Percentiles rank a stretch among this genome's conserved stretches.
phyloP scores from a whole-genome alignment of 192 early-diverging fungal species.

The Spizellomyces punctatus region DNA sequence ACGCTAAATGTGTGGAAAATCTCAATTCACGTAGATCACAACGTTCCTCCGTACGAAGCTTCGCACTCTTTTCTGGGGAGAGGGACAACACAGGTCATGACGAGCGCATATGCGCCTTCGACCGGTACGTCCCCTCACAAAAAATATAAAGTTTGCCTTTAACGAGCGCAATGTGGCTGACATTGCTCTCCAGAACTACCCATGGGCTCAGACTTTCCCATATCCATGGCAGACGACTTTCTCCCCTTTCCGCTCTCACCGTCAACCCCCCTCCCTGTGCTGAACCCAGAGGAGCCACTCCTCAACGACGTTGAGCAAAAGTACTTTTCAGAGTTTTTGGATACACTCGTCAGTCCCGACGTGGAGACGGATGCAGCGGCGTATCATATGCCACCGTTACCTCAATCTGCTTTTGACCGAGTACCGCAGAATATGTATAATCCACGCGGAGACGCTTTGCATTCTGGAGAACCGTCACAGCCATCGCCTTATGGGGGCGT shows the following conservation, averaged over 20 bases:
- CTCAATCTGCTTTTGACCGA: background rate
- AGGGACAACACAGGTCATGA: no score
- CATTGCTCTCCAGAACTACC: background rate
- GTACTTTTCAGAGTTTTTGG: conserved; percentile 36
- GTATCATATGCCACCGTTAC: background rate
- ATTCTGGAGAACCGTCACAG: background rate
- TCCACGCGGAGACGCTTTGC: background rate
- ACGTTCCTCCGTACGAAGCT: no score
- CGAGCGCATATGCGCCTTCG: no score
- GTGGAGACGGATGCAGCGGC: background rate
- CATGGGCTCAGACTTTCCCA: background rate
- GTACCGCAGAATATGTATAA: background rate
- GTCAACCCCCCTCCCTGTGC: conserved; percentile 1
- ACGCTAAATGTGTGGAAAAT: no score
- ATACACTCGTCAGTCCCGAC: conserved; percentile 12
- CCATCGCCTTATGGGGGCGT: background rate
- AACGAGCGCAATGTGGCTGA: no score
- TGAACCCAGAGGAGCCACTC: conserved; percentile 2
- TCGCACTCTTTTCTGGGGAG: no score
- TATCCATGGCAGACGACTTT: conserved; percentile 19
- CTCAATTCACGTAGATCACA: no score
- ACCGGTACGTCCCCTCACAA: no score
- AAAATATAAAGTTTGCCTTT: no score
- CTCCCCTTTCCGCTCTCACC: conserved; percentile 23
- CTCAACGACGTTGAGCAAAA: conserved; percentile 30